Percentiles rank a stretch among this genome's conserved stretches.
phyloP scores from a whole-genome alignment of 2,329 filamentous ascomycete species.

The Hypoxylon sp. region DNA sequence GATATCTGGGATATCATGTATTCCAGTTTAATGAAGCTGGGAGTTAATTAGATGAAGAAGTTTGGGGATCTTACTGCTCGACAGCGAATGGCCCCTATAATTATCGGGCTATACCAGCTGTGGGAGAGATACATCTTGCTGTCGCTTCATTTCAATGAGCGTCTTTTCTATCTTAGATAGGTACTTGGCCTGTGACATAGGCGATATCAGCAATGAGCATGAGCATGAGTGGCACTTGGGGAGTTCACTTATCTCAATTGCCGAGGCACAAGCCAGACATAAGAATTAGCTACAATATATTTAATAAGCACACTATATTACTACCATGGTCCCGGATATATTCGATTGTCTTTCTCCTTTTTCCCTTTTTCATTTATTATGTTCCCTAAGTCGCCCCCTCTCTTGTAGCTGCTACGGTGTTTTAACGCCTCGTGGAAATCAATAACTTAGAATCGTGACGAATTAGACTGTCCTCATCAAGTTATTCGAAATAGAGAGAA shows the following conservation, averaged over 20 bases:
- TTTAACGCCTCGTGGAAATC: background rate
- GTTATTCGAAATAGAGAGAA: background rate
- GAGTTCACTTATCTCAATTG: background rate
- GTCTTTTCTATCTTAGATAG: conserved; percentile 3
- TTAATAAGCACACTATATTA: background rate
- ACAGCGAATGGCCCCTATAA: background rate
- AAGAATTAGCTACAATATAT: conserved; percentile 1
- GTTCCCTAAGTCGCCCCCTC: background rate
- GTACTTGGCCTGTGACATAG: background rate
- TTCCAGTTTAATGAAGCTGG: background rate
- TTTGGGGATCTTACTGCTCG: background rate
- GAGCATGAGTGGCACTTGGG: background rate
- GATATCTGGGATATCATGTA: background rate
- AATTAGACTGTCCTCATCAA: background rate
- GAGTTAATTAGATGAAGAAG: background rate
- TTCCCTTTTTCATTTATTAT: background rate
- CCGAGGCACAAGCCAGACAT: background rate
- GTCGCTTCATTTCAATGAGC: background rate
- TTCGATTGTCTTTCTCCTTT: background rate
- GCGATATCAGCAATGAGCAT: background rate
- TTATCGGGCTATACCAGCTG: background rate
- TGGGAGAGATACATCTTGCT: background rate
- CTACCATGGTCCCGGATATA: background rate
- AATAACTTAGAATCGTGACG: background rate
- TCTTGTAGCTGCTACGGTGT: background rate